Evolutionary conservation across 306 rosid genomes (phyloP).

Genomic region (Prunus salicina): DNA sequence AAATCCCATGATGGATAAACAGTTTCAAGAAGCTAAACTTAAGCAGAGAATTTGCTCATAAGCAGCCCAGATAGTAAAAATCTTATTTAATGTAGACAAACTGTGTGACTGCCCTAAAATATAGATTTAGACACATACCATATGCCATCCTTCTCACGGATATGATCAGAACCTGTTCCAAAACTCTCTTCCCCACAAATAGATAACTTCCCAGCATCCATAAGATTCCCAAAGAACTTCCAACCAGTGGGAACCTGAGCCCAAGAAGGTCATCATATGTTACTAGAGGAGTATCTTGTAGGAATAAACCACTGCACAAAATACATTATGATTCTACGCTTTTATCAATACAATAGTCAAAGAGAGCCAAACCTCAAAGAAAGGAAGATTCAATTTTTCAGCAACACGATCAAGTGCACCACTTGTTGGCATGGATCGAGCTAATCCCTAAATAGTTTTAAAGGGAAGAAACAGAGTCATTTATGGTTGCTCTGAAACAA

Average conservation of each 20-base stretch:
- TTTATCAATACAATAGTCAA: not conserved
- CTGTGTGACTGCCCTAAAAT: not conserved
- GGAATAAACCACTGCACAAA: conserved; percentile 21
- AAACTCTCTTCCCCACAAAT: conserved; percentile 98
- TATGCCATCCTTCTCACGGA: conserved; percentile 98
- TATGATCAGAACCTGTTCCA: conserved; percentile 98
- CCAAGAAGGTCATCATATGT: conserved; percentile 22
- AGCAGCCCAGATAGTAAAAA: not conserved
- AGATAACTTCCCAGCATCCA: conserved; percentile 94
- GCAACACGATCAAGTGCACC: conserved; percentile 95
- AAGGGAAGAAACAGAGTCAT: conserved; percentile 6
- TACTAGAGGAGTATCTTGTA: conserved; percentile 17
- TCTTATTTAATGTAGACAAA: not conserved
- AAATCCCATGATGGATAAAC: not conserved
- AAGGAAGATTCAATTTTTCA: conserved; percentile 76
- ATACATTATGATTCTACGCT: conserved; percentile 1
- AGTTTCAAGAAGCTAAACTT: not conserved
- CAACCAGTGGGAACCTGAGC: conserved; percentile 96
- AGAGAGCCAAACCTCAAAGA: conserved; percentile 68
- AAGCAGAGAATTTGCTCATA: not conserved
- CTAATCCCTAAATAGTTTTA: conserved; percentile 66
- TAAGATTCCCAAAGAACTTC: conserved; percentile 98
- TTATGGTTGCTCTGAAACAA: conserved; percentile 7
- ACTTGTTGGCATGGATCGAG: conserved; percentile 98
- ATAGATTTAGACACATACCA: conserved; percentile 56